Base-by-base conservation (phyloP, 2,329 filamentous ascomycete species). In the Mollisiaceae sp. region DNA sequence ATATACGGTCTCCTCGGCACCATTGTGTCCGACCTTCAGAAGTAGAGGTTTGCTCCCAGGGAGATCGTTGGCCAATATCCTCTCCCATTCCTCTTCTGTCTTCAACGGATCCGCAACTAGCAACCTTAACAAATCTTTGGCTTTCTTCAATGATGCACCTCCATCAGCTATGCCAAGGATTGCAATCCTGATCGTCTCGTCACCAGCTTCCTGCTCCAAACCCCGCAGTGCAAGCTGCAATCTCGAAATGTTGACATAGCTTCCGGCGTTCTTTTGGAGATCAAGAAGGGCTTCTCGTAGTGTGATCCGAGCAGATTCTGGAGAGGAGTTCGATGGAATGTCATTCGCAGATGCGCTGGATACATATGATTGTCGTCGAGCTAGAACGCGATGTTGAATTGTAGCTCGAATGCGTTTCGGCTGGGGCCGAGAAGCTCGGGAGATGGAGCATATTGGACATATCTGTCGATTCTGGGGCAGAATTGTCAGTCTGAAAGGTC, bases 191-290 rank as follows among this genome's bases (percentile, higher is more conserved):
- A 89, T 81, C 1, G 84, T 81, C 75, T 89, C 87, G 41, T 82
- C 74, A 4, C 87, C 87, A 0, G 84, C 78, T 1, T 76, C 73
- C 73, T 89, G 85, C 39, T 84, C 82, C 65, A 90, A 76, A 24
- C 90, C 88, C 68, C 87, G 84, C 24, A 92, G 79, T 14, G 91
- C 91, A 71, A 94, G 84, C 76, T 92, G 89, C 55, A 94, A 75
- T 63, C 89, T 83, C 36, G 90, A 87, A n/a, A 89, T 82, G 73
- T 90, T 90, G 61, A 91, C 82, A 71, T 88, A 84, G 65, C 82
- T 84, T 27, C 86, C 82, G 1, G 87, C 86, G 58, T 85, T 80
- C 60, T 84, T 85, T 71, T 90, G 83, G 2, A 94, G 81, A 24
- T 85, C 82, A 1, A 82, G 76, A 0, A 94, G 80, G 2, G 86